phyloP scores from a whole-genome alignment of 1,139 yeast genomes.

The Debaryomyces fabryi region DNA sequence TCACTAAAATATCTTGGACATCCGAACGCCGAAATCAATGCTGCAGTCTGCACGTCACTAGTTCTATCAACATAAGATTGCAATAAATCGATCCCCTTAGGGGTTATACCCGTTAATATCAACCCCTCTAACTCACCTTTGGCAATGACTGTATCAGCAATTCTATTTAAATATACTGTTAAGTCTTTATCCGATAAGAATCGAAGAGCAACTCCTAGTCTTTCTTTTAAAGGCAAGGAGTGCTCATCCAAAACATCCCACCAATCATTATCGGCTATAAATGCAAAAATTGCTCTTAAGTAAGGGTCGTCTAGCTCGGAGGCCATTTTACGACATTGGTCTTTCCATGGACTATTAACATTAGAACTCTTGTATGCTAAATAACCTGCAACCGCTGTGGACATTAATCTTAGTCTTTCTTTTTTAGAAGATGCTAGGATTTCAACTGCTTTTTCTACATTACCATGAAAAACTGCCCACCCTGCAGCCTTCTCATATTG shows the following conservation, averaged over 20 bases:
- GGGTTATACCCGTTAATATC: slow-evolving; percentile 86
- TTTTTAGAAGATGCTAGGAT: slow-evolving; percentile 63
- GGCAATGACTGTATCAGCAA: slow-evolving; percentile 70
- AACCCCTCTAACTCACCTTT: slow-evolving; percentile 91
- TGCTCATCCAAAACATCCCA: slow-evolving; percentile 92
- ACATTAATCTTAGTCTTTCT: slow-evolving; percentile 72
- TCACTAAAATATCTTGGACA: slow-evolving; percentile 82
- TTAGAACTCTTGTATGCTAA: slow-evolving; percentile 67
- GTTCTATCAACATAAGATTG: slow-evolving; percentile 90
- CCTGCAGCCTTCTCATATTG: slow-evolving; percentile 92
- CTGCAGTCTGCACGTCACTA: slow-evolving; percentile 91
- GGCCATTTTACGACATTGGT: slow-evolving; percentile 86
- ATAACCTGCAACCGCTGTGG: slow-evolving; percentile 94
- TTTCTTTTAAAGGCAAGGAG: slow-evolving; percentile 82
- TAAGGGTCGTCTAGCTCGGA: slow-evolving; percentile 89
- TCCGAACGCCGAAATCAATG: slow-evolving; percentile 76
- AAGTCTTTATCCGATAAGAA: slow-evolving; percentile 80
- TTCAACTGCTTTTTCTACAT: slow-evolving; percentile 77
- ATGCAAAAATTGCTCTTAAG: slow-evolving; percentile 88
- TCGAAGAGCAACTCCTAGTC: slow-evolving; percentile 87
- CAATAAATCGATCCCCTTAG: slow-evolving; percentile 74
- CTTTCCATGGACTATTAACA: slow-evolving; percentile 87
- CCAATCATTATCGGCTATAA: slow-evolving; percentile 94
- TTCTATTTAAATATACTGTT: slow-evolving; percentile 63
- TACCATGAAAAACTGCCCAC: slow-evolving; percentile 96